Evolutionary conservation across 2,329 filamentous ascomycete species (phyloP).

Genomic region (Phaeomoniella chlamydospora): DNA sequence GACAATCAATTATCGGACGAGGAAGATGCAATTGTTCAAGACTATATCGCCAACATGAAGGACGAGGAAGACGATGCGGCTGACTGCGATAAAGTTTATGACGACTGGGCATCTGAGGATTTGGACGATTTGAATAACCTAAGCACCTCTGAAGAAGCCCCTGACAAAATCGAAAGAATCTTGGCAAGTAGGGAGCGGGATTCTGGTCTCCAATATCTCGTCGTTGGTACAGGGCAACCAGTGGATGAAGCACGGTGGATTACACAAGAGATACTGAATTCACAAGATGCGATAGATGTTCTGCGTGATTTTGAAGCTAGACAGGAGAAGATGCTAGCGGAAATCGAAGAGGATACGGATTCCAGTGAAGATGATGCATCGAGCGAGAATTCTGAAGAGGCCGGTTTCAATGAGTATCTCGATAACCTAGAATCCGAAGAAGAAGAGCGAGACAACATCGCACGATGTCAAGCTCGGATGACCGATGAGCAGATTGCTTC

Average conservation of each 20-base stretch:
- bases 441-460: conserved; percentile 20
- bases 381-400: conserved; percentile 18
- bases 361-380: conserved; percentile 13
- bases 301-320: conserved; percentile 20
- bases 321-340: conserved; percentile 11
- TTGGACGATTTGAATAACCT: conserved; percentile 32
- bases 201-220: conserved; percentile 34
- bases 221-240: conserved; percentile 29
- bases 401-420: conserved; percentile 16
- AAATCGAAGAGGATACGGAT: conserved; percentile 10
- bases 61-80: conserved; percentile 9
- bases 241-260: conserved; percentile 37
- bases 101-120: conserved; percentile 28
- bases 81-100: conserved; percentile 2
- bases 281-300: conserved; percentile 12
- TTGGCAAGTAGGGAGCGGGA: conserved; percentile 29
- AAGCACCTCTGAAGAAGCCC: conserved; percentile 33
- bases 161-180: conserved; percentile 26
- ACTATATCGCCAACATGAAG: conserved; percentile 44
- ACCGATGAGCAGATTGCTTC: conserved; percentile 50
- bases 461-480: conserved; percentile 20
- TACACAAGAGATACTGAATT: conserved; percentile 17
- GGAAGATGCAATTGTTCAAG: conserved; percentile 45
- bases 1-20: conserved; percentile 16
- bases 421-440: conserved; percentile 24